phyloP scores from a whole-genome alignment of 139 green algal species.

The Medakamo hakoo region DNA sequence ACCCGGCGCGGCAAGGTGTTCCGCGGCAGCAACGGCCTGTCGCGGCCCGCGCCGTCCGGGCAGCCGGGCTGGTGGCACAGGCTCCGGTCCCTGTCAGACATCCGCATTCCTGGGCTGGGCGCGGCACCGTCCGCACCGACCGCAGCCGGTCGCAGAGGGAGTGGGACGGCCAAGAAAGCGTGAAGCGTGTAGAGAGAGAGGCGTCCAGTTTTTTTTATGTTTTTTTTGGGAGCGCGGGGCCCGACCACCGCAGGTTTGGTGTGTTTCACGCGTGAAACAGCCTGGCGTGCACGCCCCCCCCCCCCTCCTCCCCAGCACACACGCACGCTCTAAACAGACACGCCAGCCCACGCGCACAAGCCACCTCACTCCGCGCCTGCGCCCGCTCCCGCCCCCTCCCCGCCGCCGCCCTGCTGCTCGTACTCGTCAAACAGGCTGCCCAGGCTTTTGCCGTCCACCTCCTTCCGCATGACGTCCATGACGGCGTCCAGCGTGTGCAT shows the following conservation, averaged over 20 bases:
- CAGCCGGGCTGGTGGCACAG: neutral
- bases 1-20: neutral
- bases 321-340: no score
- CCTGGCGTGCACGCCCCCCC: no score
- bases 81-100: neutral
- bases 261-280: no score
- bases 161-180: neutral
- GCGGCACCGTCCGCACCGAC: neutral
- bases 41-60: no score
- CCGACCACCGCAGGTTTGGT: no score
- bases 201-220: neutral
- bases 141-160: no score
- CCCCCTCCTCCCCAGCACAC: no score
- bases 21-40: neutral
- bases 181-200: neutral
- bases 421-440: slow-evolving; percentile 16
- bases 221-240: no score
- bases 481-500: slow-evolving; percentile 14
- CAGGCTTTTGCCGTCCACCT: slow-evolving; percentile 12
- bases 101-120: no score
- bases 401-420: neutral
- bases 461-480: slow-evolving; percentile 15
- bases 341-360: no score
- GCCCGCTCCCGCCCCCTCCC: no score
- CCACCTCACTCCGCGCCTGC: neutral